Evolutionary conservation across 2,329 filamentous ascomycete genomes (phyloP), one percentile per base, ranked within the genome.

Genomic region (Stagonosporopsis vannaccii): DNA sequence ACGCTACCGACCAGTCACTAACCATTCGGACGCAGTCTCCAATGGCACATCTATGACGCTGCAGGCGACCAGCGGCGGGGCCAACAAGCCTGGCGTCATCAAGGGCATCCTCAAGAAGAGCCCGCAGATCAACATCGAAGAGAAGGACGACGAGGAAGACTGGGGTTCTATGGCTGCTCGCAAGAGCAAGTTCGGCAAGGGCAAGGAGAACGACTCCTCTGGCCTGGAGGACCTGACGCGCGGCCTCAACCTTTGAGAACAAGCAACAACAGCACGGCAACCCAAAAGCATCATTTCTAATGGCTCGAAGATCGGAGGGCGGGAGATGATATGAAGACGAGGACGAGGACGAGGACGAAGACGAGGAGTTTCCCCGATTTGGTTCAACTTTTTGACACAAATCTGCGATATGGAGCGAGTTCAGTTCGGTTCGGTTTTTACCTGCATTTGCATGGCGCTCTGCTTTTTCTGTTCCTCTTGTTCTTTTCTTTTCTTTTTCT

Each of bases 1-100:
- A 28, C 87, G 95, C 40, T 99, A 99, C 78, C 86, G 95, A 41
- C 92, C 95, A 1, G 94, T 98, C 0, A 92, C 91, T 0, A 75
- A 73, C 42, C 64, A 71, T 33, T 65, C 66, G 33, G 72, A 75
- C 47, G 61, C 67, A 20, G 56, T 65, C 25, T 71, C 67, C 8
- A 72, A 64, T 30, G 68, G 67, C 42, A 69, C 68, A 12, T 70
- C 67, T 15, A 68, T 69, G 67, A 75, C 71, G 13, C 60, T 74
- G 35, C 71, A 74, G 56, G 68, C 71, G n/a, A 58, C 66, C 13
- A 60, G 60, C 15, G 65, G 66, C 33, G 67, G 67, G 26, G 69
- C 63, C 2, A 58, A 51, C 35, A 55, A 62, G 37, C 40, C 56
- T 4, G 58, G 42, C 15, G 57, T 56, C 20, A 67, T 74, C 56